Base-by-base conservation (phyloP, 345 rosid species). In the Ceriops tagal region DNA sequence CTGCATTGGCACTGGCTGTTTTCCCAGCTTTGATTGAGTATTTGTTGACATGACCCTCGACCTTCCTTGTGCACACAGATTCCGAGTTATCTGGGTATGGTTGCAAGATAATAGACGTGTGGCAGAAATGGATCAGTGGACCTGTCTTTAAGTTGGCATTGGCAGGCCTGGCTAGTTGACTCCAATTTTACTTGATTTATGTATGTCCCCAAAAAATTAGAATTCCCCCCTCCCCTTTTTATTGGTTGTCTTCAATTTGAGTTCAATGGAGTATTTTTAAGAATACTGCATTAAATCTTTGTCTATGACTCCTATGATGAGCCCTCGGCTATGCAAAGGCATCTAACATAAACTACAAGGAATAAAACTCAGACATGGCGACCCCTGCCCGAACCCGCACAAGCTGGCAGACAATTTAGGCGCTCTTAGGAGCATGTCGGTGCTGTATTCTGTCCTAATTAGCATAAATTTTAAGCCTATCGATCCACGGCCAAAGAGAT, bases 341-440 rank as follows among this genome's bases (percentile, higher is more conserved):
- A 37, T 28, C 43, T 58, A 11, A 61, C 53, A 55, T 55, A 9
- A 22, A 13, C 13, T 9, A n/a, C 5, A 24, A 9, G 18, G 26
- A 56, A 24, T 21, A 24, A 9, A 21, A 55, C 26, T 27, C 67
- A 69, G 75, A 75, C 75, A 77, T 59, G 35, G 46, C 22, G 69
- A 58, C 71, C 83, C 69, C 66, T 64, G 24, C 71, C 53, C 79
- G 72, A 70, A 43, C 55, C 34, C 52, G 43, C 61, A 69, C 28
- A 72, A 35, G 67, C 68, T 70, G 74, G 79, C 68, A n/a, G 28
- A 56, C 59, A 11, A 31, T 74, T 70, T 39, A 18, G 31, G 16
- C 13, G 19, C 61, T 53, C 13, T 68, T 28, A 47, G 10, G 35
- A 43, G 49, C 58, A 27, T 66, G 82, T 81, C 82, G 82, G 80